These are phyloP conservation scores for Fremontodendron californicum DNA, from an alignment of 345 rosid species.

Conservation along the genomic window DNA sequence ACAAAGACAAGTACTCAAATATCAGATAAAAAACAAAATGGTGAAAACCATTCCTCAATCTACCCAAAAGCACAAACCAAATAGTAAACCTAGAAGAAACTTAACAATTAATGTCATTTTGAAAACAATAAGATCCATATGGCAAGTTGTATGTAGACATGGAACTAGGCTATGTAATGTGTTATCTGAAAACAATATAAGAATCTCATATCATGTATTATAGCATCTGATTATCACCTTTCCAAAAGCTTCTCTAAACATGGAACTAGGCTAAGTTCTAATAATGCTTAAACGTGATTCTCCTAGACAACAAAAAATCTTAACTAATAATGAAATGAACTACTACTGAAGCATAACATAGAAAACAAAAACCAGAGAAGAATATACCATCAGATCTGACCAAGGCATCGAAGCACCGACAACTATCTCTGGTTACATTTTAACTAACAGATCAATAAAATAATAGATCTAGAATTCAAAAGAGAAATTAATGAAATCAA, in stretches of 20 bases:
- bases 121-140: background rate
- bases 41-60: background rate
- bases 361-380: background rate
- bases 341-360: background rate
- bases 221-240: background rate
- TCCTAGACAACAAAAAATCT: background rate
- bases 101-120: background rate
- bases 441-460: background rate
- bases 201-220: too few species aligned
- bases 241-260: background rate
- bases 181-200: background rate
- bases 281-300: background rate
- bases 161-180: background rate
- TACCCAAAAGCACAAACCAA: background rate
- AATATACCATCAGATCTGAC: slow-evolving; percentile 1
- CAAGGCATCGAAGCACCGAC: background rate
- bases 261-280: background rate
- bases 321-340: background rate
- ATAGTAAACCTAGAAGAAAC: background rate
- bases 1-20: slow-evolving; percentile 13
- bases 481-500: background rate
- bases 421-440: background rate
- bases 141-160: background rate
- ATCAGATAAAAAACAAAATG: background rate
- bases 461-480: background rate